phyloP scores from a whole-genome alignment of 192 early-diverging fungal genomes.

The Backusella tuberculispora region DNA sequence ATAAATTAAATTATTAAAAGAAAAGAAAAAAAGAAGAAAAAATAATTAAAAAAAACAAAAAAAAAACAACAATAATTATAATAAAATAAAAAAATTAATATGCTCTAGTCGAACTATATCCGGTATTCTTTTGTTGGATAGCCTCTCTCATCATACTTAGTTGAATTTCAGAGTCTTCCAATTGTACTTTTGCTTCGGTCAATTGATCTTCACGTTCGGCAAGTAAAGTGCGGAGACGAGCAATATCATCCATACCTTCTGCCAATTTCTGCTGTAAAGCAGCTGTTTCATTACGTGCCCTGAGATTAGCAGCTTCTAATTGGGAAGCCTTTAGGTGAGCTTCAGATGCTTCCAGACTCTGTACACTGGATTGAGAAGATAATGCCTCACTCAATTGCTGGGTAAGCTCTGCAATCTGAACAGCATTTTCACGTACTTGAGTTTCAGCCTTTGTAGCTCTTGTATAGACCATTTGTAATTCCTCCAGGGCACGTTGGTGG shows the following conservation, averaged over 20 bases:
- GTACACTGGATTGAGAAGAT: not conserved
- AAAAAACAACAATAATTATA: not conserved
- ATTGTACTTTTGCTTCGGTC: slow-evolving; percentile 42
- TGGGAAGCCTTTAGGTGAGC: slow-evolving; percentile 51
- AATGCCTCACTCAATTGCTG: slow-evolving; percentile 35
- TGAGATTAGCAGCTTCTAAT: slow-evolving; percentile 53
- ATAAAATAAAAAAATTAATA: slow-evolving; percentile 3
- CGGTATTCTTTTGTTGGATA: slow-evolving; percentile 10
- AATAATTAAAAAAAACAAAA: not conserved
- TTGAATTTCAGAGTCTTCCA: slow-evolving; percentile 56
- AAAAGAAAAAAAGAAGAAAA: not conserved
- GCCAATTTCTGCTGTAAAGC: slow-evolving; percentile 47
- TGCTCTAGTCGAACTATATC: slow-evolving; percentile 4
- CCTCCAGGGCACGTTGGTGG: slow-evolving; percentile 52
- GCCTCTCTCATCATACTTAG: slow-evolving; percentile 48
- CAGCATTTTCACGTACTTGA: slow-evolving; percentile 43
- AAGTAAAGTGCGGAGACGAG: slow-evolving; percentile 41
- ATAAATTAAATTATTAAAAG: not conserved
- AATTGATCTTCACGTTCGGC: slow-evolving; percentile 49
- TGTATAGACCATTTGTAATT: slow-evolving; percentile 48
- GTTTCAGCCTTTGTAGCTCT: slow-evolving; percentile 51
- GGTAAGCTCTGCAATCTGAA: slow-evolving; percentile 39
- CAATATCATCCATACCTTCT: slow-evolving; percentile 51
- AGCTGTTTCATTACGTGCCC: slow-evolving; percentile 53
- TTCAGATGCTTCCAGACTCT: slow-evolving; percentile 25